Evolutionary conservation across 1,139 yeast genomes (phyloP).

Genomic region (Yamadazyma oceani): DNA sequence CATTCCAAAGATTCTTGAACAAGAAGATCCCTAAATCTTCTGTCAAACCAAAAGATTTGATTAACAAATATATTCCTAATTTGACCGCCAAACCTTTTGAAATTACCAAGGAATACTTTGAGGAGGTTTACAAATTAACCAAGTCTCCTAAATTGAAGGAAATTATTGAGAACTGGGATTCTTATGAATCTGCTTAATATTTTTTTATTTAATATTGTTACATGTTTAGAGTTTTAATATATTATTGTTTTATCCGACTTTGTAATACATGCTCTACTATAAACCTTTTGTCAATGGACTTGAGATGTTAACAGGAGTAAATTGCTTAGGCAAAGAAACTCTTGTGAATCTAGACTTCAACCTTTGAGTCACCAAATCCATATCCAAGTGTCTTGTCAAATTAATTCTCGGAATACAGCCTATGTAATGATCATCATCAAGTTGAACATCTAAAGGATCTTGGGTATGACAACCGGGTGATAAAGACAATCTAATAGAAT

Average conservation of each 20-base stretch:
- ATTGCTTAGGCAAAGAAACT: slow-evolving; percentile 87
- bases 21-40: slow-evolving; percentile 96
- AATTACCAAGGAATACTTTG: slow-evolving; percentile 93
- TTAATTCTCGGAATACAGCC: slow-evolving; percentile 92
- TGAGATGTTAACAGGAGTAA: slow-evolving; percentile 84
- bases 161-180: slow-evolving; percentile 93
- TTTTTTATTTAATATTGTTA: slow-evolving; percentile 4
- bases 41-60: slow-evolving; percentile 89
- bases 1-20: slow-evolving; percentile 95
- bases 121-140: slow-evolving; percentile 91
- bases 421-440: slow-evolving; percentile 94
- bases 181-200: slow-evolving; percentile 54
- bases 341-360: slow-evolving; percentile 80
- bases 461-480: slow-evolving; percentile 99
- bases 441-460: slow-evolving; percentile 93
- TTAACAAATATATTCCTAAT: slow-evolving; percentile 96
- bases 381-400: slow-evolving; percentile 88
- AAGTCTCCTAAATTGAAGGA: slow-evolving; percentile 87
- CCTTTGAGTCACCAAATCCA: slow-evolving; percentile 83
- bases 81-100: slow-evolving; percentile 97
- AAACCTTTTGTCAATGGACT: slow-evolving; percentile 52
- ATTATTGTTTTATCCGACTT: not conserved
- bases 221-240: slow-evolving; percentile 1
- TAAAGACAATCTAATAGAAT: slow-evolving; percentile 81
- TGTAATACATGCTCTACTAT: slow-evolving; percentile 5